Evolutionary conservation across 202 grass and related monocot genomes (phyloP).

Genomic region (Panicum virgatum): DNA sequence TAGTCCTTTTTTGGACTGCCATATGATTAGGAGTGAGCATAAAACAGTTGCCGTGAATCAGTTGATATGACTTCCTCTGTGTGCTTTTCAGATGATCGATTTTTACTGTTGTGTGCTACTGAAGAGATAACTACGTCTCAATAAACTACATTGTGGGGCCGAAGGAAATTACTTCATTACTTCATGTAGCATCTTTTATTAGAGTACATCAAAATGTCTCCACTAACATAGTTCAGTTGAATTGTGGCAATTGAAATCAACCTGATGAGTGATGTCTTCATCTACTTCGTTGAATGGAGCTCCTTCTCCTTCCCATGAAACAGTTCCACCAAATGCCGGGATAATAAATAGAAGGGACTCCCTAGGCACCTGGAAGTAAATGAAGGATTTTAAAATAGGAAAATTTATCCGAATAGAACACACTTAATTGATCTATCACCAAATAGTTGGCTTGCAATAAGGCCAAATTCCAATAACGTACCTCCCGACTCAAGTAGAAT

Average conservation of each 20-base stretch:
- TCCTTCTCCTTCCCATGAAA: conserved; percentile 95
- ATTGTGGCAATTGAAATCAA: conserved; percentile 27
- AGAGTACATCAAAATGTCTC: neutral
- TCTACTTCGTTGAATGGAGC: conserved; percentile 81
- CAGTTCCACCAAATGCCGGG: conserved; percentile 87
- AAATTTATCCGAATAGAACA: neutral
- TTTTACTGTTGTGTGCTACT: neutral
- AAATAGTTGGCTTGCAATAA: conserved; percentile 9
- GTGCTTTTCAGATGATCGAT: neutral
- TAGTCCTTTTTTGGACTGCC: neutral
- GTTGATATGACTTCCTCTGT: neutral
- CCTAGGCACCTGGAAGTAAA: conserved; percentile 71
- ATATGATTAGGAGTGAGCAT: neutral
- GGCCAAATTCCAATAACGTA: conserved; percentile 33
- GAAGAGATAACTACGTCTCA: neutral
- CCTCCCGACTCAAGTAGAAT: conserved; percentile 94
- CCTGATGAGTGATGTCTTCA: conserved; percentile 86
- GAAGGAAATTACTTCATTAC: neutral
- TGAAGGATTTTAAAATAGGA: neutral
- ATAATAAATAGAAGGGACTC: conserved; percentile 93
- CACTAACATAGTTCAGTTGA: neutral
- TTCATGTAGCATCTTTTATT: neutral
- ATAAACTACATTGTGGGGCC: neutral
- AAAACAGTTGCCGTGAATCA: neutral
- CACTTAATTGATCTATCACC: neutral